A percentile compares a stretch with the other conserved stretches of the same genome.
phyloP scores from a whole-genome alignment of 495 filamentous ascomycete species.

The Chaetomium tenue region DNA sequence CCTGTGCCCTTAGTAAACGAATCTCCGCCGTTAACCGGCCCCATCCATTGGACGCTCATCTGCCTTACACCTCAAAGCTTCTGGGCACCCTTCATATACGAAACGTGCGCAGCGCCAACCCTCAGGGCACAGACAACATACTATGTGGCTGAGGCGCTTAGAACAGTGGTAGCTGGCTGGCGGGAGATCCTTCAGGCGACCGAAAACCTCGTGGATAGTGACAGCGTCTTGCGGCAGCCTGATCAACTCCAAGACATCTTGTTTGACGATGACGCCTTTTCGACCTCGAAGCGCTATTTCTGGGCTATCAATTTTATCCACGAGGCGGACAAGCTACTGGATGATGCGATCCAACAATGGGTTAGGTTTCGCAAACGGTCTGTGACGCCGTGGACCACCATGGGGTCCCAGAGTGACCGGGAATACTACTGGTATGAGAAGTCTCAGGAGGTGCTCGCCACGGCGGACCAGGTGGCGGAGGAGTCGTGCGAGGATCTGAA shows the following conservation, averaged over 20 bases:
- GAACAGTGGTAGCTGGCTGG: background rate
- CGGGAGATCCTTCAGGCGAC: background rate
- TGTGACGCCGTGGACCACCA: background rate
- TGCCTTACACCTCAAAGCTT: background rate
- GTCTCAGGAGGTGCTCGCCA: conserved; percentile 1
- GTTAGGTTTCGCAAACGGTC: background rate
- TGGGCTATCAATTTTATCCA: conserved; percentile 23
- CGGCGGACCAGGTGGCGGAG: background rate
- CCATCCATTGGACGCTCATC: conserved; percentile 7
- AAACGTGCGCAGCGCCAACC: background rate
- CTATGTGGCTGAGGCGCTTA: background rate
- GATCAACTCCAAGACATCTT: conserved; percentile 11
- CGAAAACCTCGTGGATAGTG: background rate
- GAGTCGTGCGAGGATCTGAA: conserved; percentile 6
- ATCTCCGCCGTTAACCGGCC: background rate
- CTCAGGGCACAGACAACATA: background rate
- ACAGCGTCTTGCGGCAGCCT: background rate
- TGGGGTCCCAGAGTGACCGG: background rate
- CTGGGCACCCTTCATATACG: background rate
- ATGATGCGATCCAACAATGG: conserved; percentile 19
- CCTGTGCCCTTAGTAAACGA: no score
- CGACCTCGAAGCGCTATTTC: conserved; percentile 22
- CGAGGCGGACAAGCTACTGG: conserved; percentile 14
- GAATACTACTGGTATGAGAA: background rate
- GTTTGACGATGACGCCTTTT: conserved; percentile 21